These are phyloP conservation scores for Penicillium occitanis DNA, from an alignment of 2,329 filamentous ascomycete species.

Conservation along the genomic window DNA sequence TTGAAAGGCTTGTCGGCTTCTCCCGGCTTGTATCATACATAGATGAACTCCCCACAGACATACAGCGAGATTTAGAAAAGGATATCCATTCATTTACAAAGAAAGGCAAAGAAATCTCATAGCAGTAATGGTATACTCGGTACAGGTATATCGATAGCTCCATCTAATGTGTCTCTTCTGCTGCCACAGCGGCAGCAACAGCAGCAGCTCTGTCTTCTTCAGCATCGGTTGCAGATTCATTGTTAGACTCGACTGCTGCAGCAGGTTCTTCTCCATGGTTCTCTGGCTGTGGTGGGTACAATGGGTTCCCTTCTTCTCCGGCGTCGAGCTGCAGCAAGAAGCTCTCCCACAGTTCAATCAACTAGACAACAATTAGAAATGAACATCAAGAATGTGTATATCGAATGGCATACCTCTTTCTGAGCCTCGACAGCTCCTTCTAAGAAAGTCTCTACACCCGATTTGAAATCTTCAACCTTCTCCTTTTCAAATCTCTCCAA, in stretches of 20 bases:
- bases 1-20: too few species aligned
- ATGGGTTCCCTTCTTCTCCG: conserved; percentile 72
- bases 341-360: conserved; percentile 94
- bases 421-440: conserved; percentile 97
- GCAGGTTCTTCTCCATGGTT: conserved; percentile 7
- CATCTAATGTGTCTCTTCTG: conserved; percentile 19
- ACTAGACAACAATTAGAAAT: too few species aligned
- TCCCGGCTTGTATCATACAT: background rate
- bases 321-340: conserved; percentile 95
- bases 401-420: conserved; percentile 78
- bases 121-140: conserved; percentile 6
- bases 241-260: conserved; percentile 12
- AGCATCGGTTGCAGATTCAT: background rate
- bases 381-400: too few species aligned
- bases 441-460: conserved; percentile 93
- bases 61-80: background rate
- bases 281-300: conserved; percentile 36
- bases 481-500: conserved; percentile 92
- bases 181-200: conserved; percentile 19
- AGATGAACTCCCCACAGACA: background rate
- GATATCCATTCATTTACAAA: conserved; percentile 15
- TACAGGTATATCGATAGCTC: background rate
- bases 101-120: background rate
- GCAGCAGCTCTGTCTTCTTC: conserved; percentile 20
- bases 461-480: conserved; percentile 99